phyloP scores from a whole-genome alignment of 1,139 yeast species.

The Pichia sp. region DNA sequence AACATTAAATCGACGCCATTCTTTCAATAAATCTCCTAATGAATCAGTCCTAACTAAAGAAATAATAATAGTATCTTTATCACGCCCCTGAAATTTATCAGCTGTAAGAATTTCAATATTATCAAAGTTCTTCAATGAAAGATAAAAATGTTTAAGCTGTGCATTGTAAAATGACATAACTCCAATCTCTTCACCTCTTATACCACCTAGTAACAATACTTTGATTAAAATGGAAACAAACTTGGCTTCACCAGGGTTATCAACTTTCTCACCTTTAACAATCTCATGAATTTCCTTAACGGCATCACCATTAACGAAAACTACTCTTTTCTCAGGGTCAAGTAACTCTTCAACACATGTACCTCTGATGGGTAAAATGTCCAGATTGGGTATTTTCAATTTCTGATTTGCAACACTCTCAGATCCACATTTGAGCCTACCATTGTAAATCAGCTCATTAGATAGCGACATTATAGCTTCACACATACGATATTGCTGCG shows the following conservation, averaged over 20 bases:
- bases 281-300: slow-evolving; percentile 51
- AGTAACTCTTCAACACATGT: slow-evolving; percentile 43
- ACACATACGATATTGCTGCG: slow-evolving; percentile 90
- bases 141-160: slow-evolving; percentile 54
- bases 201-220: slow-evolving; percentile 54
- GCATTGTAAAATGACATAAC: slow-evolving; percentile 85
- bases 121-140: slow-evolving; percentile 34
- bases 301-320: slow-evolving; percentile 72
- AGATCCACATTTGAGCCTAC: slow-evolving; percentile 70
- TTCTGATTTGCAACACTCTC: slow-evolving; percentile 51
- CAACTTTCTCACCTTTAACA: slow-evolving; percentile 55
- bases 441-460: slow-evolving; percentile 70
- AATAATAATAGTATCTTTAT: slow-evolving; percentile 49
- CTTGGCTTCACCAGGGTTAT: slow-evolving; percentile 65
- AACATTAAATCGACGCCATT: slow-evolving; percentile 90
- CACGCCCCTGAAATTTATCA: slow-evolving; percentile 62
- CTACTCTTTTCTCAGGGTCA: slow-evolving; percentile 48
- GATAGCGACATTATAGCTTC: slow-evolving; percentile 78
- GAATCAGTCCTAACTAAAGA: slow-evolving; percentile 49
- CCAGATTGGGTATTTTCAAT: slow-evolving; percentile 40
- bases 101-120: slow-evolving; percentile 81
- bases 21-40: slow-evolving; percentile 74
- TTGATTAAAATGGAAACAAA: slow-evolving; percentile 57
- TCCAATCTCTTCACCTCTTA: slow-evolving; percentile 56
- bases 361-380: slow-evolving; percentile 17